Percentiles rank a stretch among this genome's conserved stretches.
phyloP scores from a whole-genome alignment of 208 protist species.

The Trypanosoma rangeli region DNA sequence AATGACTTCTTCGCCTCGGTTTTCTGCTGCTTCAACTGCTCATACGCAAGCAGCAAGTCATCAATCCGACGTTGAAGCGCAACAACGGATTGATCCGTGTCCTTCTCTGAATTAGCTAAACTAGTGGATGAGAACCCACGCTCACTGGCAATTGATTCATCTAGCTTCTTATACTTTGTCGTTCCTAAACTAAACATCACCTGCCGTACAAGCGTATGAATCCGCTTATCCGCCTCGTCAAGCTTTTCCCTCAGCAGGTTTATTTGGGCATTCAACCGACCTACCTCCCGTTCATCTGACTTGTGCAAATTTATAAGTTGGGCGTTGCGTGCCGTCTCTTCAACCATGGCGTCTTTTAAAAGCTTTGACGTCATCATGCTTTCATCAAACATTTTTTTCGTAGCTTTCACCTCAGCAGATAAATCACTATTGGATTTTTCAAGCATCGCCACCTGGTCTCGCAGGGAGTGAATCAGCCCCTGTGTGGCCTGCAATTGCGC shows the following conservation, averaged over 20 bases:
- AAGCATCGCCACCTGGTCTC: conserved; percentile 66
- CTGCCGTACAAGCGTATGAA: conserved; percentile 27
- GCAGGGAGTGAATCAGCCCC: conserved; percentile 62
- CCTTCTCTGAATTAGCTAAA: not conserved
- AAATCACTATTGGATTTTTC: conserved; percentile 71
- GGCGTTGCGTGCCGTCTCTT: conserved; percentile 64
- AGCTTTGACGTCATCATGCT: conserved; percentile 66
- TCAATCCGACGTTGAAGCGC: conserved; percentile 25
- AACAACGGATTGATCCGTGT: conserved; percentile 3
- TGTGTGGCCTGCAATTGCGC: conserved; percentile 74
- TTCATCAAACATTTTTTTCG: conserved; percentile 51
- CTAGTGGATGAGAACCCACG: not conserved
- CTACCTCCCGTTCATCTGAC: conserved; percentile 52
- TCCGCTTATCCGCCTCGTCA: conserved; percentile 55
- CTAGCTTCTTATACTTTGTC: not conserved
- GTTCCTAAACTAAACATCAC: conserved; percentile 1
- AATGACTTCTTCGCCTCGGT: not conserved
- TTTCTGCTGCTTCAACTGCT: conserved; percentile 13
- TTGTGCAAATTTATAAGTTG: conserved; percentile 39
- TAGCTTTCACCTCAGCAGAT: conserved; percentile 48
- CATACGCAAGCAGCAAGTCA: conserved; percentile 22
- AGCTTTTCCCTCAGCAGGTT: conserved; percentile 67
- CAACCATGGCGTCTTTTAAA: conserved; percentile 67
- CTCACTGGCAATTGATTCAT: not conserved
- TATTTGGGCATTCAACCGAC: conserved; percentile 61